Evolutionary conservation across 148 eudicot genomes (phyloP).

Genomic region (Nepenthes mirabilis): DNA sequence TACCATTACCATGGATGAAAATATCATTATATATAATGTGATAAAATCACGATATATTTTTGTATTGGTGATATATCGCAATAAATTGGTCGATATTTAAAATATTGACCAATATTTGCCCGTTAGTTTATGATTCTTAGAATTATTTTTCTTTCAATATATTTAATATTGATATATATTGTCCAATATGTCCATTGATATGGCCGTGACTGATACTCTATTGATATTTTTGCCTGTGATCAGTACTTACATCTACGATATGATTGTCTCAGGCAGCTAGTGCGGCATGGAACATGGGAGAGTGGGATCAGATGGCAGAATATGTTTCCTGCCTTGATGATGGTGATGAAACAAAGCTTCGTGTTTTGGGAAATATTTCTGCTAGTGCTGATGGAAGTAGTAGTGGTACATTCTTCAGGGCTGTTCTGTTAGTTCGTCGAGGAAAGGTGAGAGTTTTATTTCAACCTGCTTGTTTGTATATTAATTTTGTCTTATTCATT

Average conservation of each 20-base stretch:
- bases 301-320: slow-evolving; percentile 99
- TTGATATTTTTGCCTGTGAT: not conserved
- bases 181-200: too few species aligned
- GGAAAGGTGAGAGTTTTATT: slow-evolving; percentile 47
- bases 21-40: too few species aligned
- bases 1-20: too few species aligned
- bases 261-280: slow-evolving; percentile 56
- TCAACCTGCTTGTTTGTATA: not conserved
- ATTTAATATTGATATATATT: too few species aligned
- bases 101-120: too few species aligned
- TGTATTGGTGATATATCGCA: too few species aligned
- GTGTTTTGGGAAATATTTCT: slow-evolving; percentile 76
- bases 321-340: slow-evolving; percentile 92
- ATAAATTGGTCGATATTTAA: too few species aligned
- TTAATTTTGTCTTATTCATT: not conserved
- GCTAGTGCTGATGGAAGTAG: slow-evolving; percentile 91
- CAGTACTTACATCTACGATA: not conserved
- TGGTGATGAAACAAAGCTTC: slow-evolving; percentile 82
- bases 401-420: slow-evolving; percentile 83
- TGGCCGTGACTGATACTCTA: too few species aligned
- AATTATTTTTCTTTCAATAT: too few species aligned
- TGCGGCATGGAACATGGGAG: slow-evolving; percentile 99
- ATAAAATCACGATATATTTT: too few species aligned
- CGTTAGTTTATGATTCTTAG: too few species aligned
- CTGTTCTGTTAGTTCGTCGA: slow-evolving; percentile 80